Percentiles rank a stretch among this genome's conserved stretches.
Conservation (phyloP, 495 filamentous ascomycete species). For the Neurospora sp. region DNA sequence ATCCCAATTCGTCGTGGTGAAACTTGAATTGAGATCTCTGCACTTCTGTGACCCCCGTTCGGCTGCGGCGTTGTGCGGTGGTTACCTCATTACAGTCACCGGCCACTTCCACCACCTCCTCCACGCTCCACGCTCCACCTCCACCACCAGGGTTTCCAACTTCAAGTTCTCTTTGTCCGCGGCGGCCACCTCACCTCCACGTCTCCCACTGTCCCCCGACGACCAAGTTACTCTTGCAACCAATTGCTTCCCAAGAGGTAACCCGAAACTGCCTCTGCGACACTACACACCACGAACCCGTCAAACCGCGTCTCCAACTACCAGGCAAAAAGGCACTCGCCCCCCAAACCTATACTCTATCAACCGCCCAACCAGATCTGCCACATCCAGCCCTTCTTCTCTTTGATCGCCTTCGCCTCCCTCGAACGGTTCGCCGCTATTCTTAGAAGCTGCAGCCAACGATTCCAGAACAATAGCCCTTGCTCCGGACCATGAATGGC, state of each 20-base stretch:
- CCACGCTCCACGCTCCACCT: not conserved
- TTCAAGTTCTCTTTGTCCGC: not conserved
- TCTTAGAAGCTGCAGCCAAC: not conserved
- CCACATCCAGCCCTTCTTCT: not conserved
- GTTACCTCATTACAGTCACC: not conserved
- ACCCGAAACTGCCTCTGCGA: not conserved
- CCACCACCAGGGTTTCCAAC: not conserved
- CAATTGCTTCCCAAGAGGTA: not conserved
- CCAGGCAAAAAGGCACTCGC: not conserved
- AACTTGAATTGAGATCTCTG: not conserved
- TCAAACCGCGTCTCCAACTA: not conserved
- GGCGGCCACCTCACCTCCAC: not conserved
- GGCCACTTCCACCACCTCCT: not conserved
- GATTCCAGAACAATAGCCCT: not conserved
- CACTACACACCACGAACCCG: not conserved
- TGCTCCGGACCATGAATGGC: slow-evolving; percentile 8
- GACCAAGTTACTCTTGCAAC: not conserved
- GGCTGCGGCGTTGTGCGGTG: not conserved
- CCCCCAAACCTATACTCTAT: not conserved
- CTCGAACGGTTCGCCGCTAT: not conserved
- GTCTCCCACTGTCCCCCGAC: not conserved
- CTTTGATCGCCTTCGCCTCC: not conserved
- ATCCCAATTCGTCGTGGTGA: not conserved
- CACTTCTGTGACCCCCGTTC: not conserved
- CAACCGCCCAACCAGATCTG: not conserved